A percentile compares a stretch with the other conserved stretches of the same genome.
Evolutionary conservation across 2,329 filamentous ascomycete genomes (phyloP).

Genomic region (Penicillium fuscoglaucum): DNA sequence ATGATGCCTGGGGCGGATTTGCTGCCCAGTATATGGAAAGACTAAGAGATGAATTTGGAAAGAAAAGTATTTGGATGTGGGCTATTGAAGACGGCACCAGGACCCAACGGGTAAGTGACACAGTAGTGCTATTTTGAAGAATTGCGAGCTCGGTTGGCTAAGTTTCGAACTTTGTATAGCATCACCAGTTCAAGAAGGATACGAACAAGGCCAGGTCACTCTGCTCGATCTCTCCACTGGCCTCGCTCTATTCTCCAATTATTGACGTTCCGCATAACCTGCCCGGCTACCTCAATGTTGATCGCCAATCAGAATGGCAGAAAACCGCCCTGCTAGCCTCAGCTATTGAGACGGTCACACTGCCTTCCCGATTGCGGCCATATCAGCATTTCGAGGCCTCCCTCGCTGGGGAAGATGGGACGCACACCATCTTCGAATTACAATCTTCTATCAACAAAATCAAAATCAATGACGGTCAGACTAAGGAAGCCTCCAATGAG

Average conservation of each 20-base stretch:
- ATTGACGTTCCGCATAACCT: conserved; percentile 59
- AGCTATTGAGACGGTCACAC: conserved; percentile 73
- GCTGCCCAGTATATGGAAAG: conserved; percentile 71
- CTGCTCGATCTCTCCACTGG: conserved; percentile 65
- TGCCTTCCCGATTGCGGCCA: conserved; percentile 64
- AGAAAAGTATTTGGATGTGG: conserved; percentile 84
- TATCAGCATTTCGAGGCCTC: conserved; percentile 41
- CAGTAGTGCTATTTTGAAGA: not conserved
- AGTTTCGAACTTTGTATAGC: conserved; percentile 44
- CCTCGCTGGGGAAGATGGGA: conserved; percentile 63
- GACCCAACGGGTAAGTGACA: conserved; percentile 53
- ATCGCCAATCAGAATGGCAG: conserved; percentile 72
- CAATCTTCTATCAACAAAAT: conserved; percentile 60
- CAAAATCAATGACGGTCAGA: conserved; percentile 17
- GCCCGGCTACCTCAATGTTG: conserved; percentile 60
- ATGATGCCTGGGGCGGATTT: conserved; percentile 83
- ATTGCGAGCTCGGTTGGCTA: conserved; percentile 3
- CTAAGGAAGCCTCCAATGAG: conserved; percentile 9
- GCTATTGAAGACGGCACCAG: conserved; percentile 67
- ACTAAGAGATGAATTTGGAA: conserved; percentile 86
- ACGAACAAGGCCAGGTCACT: conserved; percentile 75
- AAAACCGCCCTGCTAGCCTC: conserved; percentile 72
- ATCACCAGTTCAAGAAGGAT: conserved; percentile 64
- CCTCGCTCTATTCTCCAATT: conserved; percentile 77
- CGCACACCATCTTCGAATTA: conserved; percentile 74